These are phyloP conservation scores for Sporothrix dimorphospora DNA, from an alignment of 2,329 filamentous ascomycete genomes.

Conservation along the genomic window DNA sequence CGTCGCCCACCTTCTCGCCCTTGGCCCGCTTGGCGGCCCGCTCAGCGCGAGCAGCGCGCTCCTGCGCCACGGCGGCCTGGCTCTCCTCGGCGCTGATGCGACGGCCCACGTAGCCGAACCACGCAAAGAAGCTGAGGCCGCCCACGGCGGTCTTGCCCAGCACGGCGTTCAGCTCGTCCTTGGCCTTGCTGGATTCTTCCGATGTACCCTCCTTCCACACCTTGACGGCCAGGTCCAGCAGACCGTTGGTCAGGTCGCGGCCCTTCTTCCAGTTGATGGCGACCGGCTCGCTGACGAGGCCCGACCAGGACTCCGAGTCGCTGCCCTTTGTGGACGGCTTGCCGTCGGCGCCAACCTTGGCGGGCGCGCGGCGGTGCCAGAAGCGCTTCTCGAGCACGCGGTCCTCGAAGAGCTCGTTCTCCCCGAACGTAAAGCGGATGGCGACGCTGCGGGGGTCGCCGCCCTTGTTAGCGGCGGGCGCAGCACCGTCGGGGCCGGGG, in stretches of 20 bases:
- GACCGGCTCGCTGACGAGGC: slow-evolving; percentile 86
- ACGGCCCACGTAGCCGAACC: slow-evolving; percentile 78
- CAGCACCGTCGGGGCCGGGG: slow-evolving; percentile 42
- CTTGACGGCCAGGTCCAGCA: slow-evolving; percentile 73
- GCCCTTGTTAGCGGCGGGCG: background rate
- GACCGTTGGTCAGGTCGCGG: slow-evolving; percentile 80
- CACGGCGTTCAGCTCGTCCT: slow-evolving; percentile 52
- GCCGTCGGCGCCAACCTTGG: background rate
- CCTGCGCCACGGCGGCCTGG: slow-evolving; percentile 61
- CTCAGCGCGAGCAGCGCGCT: slow-evolving; percentile 46
- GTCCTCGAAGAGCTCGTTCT: slow-evolving; percentile 83
- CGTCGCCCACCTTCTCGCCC: slow-evolving; percentile 41
- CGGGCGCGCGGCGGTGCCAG: slow-evolving; percentile 64
- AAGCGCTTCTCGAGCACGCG: slow-evolving; percentile 86
- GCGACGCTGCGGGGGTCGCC: slow-evolving; percentile 81
- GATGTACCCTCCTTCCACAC: slow-evolving; percentile 63
- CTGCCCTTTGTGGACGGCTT: background rate
- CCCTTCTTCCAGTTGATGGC: slow-evolving; percentile 84
- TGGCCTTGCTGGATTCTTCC: slow-evolving; percentile 37
- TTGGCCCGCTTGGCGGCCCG: slow-evolving; percentile 38
- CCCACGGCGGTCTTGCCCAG: slow-evolving; percentile 65
- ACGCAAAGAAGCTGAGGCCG: slow-evolving; percentile 80
- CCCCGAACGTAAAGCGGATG: slow-evolving; percentile 76
- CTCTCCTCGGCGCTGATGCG: slow-evolving; percentile 75
- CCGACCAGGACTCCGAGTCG: slow-evolving; percentile 57